These are phyloP conservation scores for Kazachstania sp. DNA, from an alignment of 1,139 yeast genomes.

Conservation along the genomic window DNA sequence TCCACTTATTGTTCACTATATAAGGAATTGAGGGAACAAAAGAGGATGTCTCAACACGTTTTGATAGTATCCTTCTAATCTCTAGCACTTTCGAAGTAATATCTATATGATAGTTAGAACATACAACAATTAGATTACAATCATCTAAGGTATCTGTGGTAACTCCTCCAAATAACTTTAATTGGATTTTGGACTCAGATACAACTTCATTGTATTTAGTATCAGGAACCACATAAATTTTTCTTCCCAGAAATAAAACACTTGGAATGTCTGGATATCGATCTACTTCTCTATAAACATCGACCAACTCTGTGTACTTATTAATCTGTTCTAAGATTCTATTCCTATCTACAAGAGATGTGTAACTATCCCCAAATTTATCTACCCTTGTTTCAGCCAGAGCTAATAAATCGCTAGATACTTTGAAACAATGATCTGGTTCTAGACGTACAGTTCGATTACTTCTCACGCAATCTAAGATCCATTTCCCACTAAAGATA, in stretches of 20 bases:
- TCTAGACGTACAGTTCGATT: conserved; percentile 46
- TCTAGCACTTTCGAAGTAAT: conserved; percentile 4
- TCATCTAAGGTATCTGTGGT: conserved; percentile 13
- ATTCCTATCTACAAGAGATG: conserved; percentile 22
- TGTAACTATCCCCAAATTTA: conserved; percentile 47
- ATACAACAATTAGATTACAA: conserved; percentile 24
- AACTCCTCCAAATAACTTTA: conserved; percentile 26
- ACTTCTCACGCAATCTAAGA: conserved; percentile 52
- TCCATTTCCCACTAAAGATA: conserved; percentile 62
- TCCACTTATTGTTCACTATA: conserved; percentile 40
- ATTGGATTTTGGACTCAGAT: conserved; percentile 1
- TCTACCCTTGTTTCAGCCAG: conserved; percentile 35
- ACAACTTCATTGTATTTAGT: background rate
- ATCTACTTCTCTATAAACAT: background rate
- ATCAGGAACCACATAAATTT: conserved; percentile 5
- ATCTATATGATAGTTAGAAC: background rate
- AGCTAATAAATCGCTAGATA: conserved; percentile 25
- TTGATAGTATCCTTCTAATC: conserved; percentile 25
- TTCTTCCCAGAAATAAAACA: conserved; percentile 18
- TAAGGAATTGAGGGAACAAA: conserved; percentile 36
- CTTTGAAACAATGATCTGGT: conserved; percentile 45
- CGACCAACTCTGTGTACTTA: background rate
- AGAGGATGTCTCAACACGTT: conserved; percentile 13
- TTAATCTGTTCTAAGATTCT: background rate
- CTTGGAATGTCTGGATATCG: conserved; percentile 11